These are phyloP conservation scores for Neurospora africana DNA, from an alignment of 495 filamentous ascomycete genomes.

Conservation along the genomic window DNA sequence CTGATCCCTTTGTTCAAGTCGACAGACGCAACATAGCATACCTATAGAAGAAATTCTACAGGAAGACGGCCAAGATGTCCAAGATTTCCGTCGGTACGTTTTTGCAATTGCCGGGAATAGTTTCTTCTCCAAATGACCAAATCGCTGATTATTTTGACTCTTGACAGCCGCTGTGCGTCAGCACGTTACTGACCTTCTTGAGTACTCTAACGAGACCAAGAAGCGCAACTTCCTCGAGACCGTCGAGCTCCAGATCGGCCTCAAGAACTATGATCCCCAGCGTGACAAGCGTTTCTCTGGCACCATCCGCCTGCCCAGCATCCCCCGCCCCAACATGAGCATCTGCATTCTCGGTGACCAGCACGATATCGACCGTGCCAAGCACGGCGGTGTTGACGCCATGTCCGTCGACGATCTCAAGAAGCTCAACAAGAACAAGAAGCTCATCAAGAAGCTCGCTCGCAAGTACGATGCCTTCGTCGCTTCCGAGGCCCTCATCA, in stretches of 20 bases:
- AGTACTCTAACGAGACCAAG: slow-evolving; percentile 94
- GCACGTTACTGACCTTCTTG: slow-evolving; percentile 81
- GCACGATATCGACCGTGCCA: slow-evolving; percentile 98
- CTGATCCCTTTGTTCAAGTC: slow-evolving; percentile 5
- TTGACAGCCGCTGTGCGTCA: slow-evolving; percentile 82
- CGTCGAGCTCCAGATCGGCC: slow-evolving; percentile 79
- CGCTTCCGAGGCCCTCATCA: slow-evolving; percentile 90
- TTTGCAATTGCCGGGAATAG: neutral
- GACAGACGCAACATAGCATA: slow-evolving; percentile 50
- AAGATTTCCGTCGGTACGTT: slow-evolving; percentile 60
- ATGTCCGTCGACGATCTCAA: slow-evolving; percentile 98
- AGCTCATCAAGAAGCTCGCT: slow-evolving; percentile 99
- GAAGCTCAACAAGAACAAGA: slow-evolving; percentile 99
- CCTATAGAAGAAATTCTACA: slow-evolving; percentile 49
- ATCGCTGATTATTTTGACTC: neutral
- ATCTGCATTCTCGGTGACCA: slow-evolving; percentile 99
- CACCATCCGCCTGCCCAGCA: slow-evolving; percentile 83
- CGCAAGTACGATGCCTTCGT: slow-evolving; percentile 99
- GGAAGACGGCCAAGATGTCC: slow-evolving; percentile 47
- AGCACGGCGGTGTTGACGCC: slow-evolving; percentile 93
- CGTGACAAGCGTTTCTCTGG: slow-evolving; percentile 99
- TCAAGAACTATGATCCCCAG: slow-evolving; percentile 99
- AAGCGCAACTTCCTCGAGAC: slow-evolving; percentile 91
- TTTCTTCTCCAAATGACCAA: slow-evolving; percentile 3
- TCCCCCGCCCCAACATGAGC: slow-evolving; percentile 88